Percentiles rank a stretch among this genome's conserved stretches.
These are phyloP conservation scores for Pythium aristosporum DNA, from an alignment of 352 stramenopile species.

Conservation along the genomic window DNA sequence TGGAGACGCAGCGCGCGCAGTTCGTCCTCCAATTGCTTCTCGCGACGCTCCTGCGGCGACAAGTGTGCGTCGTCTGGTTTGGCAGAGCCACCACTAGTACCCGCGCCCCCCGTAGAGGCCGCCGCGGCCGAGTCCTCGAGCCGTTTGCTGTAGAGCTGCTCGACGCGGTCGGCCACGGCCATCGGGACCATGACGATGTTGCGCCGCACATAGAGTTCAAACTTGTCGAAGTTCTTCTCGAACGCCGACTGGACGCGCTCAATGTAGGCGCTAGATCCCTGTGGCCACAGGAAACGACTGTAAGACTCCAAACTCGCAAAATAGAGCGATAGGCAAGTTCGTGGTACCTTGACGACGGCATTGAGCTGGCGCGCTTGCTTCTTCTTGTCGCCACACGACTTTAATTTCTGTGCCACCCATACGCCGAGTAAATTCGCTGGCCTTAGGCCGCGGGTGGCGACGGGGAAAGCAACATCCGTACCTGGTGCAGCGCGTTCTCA, in stretches of 20 bases:
- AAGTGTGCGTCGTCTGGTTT: slow-evolving; percentile 30
- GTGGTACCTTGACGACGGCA: slow-evolving; percentile 49
- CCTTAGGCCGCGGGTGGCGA: not conserved
- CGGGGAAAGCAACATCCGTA: slow-evolving; percentile 13
- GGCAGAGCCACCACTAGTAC: not conserved
- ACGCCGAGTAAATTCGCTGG: not conserved
- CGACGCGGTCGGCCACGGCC: slow-evolving; percentile 43
- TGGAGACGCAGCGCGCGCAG: slow-evolving; percentile 39
- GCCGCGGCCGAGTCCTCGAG: slow-evolving; percentile 3
- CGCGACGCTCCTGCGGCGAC: slow-evolving; percentile 42
- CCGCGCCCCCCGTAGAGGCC: not conserved
- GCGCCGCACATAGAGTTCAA: slow-evolving; percentile 73
- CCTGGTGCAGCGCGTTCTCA: slow-evolving; percentile 69
- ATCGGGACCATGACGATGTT: slow-evolving; percentile 69
- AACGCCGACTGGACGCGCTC: slow-evolving; percentile 55
- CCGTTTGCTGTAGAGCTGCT: slow-evolving; percentile 38
- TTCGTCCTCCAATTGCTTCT: slow-evolving; percentile 38
- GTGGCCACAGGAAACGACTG: not conserved
- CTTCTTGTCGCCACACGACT: slow-evolving; percentile 55
- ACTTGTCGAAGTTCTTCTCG: slow-evolving; percentile 84
- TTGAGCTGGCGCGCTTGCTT: slow-evolving; percentile 63
- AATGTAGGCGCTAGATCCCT: slow-evolving; percentile 69
- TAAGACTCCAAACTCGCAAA: not conserved
- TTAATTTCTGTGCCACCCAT: slow-evolving; percentile 22
- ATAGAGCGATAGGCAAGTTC: not conserved